Evolutionary conservation across 2,329 filamentous ascomycete genomes (phyloP).

Genomic region (Aaosphaeria pasadenensis): DNA sequence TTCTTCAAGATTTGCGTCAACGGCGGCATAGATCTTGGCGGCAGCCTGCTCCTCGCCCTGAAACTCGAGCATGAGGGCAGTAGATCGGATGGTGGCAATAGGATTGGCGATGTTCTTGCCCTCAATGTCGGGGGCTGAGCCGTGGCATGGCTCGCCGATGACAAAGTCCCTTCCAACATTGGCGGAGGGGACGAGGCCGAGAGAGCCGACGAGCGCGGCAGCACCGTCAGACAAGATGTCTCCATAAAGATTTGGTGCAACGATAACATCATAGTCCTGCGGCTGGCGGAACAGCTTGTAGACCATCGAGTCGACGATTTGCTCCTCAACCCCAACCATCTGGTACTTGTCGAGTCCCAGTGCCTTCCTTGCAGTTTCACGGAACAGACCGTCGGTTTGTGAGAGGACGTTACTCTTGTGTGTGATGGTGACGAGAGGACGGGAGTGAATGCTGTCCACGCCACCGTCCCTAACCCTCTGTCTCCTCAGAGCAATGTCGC

Average conservation of each 20-base stretch:
- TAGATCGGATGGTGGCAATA: conserved; percentile 87
- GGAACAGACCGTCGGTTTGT: conserved; percentile 95
- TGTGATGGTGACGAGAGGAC: conserved; percentile 86
- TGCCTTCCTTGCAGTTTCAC: conserved; percentile 70
- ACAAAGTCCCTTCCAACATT: conserved; percentile 94
- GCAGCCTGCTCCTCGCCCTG: conserved; percentile 83
- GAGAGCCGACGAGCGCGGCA: conserved; percentile 84
- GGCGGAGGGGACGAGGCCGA: conserved; percentile 89
- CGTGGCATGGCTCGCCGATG: conserved; percentile 97
- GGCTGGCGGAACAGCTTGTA: conserved; percentile 99
- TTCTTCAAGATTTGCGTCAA: conserved; percentile 85
- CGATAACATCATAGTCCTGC: conserved; percentile 92
- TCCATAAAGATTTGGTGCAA: conserved; percentile 95
- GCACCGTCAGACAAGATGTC: conserved; percentile 96
- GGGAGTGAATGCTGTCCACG: conserved; percentile 58
- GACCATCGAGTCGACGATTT: conserved; percentile 99
- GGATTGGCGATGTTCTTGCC: conserved; percentile 92
- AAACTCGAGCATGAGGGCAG: conserved; percentile 95
- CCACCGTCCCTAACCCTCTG: conserved; percentile 70
- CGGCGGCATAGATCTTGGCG: conserved; percentile 83
- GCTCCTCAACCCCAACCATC: conserved; percentile 75
- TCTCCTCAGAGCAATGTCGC: conserved; percentile 85
- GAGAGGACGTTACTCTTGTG: conserved; percentile 98
- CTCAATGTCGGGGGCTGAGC: conserved; percentile 92
- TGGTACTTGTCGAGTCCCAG: conserved; percentile 65